A percentile compares a stretch with the other conserved stretches of the same genome.
Evolutionary conservation across 2,329 filamentous ascomycete species (phyloP).

Genomic region (Gnomoniopsis smithogilvyi): DNA sequence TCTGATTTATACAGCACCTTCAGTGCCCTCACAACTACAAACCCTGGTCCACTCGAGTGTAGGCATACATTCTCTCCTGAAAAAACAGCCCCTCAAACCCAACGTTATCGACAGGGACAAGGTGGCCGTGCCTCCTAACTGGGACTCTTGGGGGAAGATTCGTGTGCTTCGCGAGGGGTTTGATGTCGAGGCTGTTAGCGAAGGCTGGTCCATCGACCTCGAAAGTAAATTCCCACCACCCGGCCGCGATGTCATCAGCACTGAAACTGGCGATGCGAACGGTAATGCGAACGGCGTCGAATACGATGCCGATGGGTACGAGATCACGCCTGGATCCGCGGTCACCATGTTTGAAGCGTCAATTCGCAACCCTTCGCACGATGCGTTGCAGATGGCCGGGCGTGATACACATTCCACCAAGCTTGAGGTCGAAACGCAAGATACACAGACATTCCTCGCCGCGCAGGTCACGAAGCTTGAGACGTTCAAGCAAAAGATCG

Average conservation of each 20-base stretch:
- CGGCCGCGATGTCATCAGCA: conserved; percentile 18
- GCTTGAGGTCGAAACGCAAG: conserved; percentile 64
- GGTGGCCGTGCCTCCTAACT: conserved; percentile 91
- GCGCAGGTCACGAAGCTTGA: conserved; percentile 77
- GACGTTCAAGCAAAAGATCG: conserved; percentile 53
- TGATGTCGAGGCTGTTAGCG: conserved; percentile 81
- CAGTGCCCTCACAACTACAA: conserved; percentile 72
- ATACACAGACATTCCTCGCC: conserved; percentile 74
- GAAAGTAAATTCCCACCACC: conserved; percentile 50
- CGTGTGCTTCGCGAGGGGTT: conserved; percentile 87
- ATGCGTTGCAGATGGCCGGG: conserved; percentile 54
- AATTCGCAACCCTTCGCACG: conserved; percentile 70
- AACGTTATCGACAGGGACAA: conserved; percentile 94
- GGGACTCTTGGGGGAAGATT: conserved; percentile 99
- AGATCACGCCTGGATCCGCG: conserved; percentile 52
- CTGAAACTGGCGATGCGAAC: conserved; percentile 18
- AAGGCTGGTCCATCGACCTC: conserved; percentile 82
- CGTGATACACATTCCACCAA: conserved; percentile 40
- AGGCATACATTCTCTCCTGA: conserved; percentile 79
- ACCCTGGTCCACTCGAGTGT: conserved; percentile 81
- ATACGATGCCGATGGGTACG: conserved; percentile 25
- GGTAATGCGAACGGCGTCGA: conserved; percentile 22
- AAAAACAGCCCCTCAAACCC: conserved; percentile 75
- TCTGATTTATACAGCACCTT: conserved; percentile 79
- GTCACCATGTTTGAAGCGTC: conserved; percentile 75